Base-by-base conservation (phyloP, 768 basidiomycete species). In the Megacollybia marginata region DNA sequence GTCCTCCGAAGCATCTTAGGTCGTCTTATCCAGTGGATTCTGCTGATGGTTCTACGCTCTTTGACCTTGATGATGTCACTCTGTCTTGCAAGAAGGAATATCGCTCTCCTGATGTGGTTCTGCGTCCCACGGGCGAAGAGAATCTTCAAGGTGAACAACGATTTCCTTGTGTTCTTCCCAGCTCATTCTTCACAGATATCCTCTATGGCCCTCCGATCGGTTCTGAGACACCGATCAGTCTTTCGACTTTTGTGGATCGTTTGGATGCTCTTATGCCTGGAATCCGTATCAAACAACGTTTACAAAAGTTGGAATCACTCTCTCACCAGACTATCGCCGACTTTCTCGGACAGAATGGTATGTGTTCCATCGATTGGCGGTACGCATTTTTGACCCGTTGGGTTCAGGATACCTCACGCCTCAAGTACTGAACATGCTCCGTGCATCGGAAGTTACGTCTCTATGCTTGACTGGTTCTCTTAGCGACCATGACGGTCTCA, bases 401-500 rank as follows among this genome's bases (percentile, higher is more conserved):
- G 33, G 28, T 32, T 6, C 52, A 81, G 80, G 77, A 4, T 69
- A 74, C 51, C 65, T 83, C 16, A 78, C 70, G 54, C 59, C 68
- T 23, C 69, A 62, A 7, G 65, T 75, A 7, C 61, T 82, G 44
- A 54, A 71, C 15, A 55, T 73, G 0, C 66, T 82, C n/a, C 63
- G 76, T 31, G 67, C 62, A 12, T 73, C 76, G 2, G 70, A 73
- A 50, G 62, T 83, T 36, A 60, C 62, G 7, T 59, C 57, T 44
- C 65, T 82, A n/a, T 60, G 67, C 18, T 63, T 84, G 46, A 67
- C 69, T 1, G 67, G 71, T 12, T 76, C 79, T 12, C 60, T 80
- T 48, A 54, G 58, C 10, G 69, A 77, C 47, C 69, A 72, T 51
- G 72, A 74, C 44, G 76, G 78, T 4, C 63, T 82, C 7, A 79